phyloP scores from a whole-genome alignment of 345 rosid species.

The Laguncularia racemosa region DNA sequence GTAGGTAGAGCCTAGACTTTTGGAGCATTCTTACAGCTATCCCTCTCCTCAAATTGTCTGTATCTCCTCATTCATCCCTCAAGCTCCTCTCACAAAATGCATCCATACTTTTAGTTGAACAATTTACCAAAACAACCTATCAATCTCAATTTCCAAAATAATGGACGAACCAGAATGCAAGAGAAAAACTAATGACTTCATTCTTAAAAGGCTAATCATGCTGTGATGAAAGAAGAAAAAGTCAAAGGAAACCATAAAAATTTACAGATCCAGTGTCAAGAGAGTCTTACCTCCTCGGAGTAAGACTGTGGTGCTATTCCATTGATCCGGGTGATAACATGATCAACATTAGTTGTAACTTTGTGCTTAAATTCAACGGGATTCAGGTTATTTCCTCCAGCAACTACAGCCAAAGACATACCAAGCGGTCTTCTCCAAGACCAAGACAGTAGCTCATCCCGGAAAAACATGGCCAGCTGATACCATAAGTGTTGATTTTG shows the following conservation, averaged over 20 bases:
- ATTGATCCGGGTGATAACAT: constrained; percentile 59
- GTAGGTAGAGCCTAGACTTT: no score
- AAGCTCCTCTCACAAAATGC: no score
- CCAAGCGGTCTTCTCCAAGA: constrained; percentile 93
- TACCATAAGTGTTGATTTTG: constrained; percentile 88
- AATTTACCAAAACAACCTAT: no score
- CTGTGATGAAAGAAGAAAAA: background rate
- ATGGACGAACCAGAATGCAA: no score
- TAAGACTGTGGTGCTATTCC: constrained; percentile 73
- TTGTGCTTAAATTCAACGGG: constrained; percentile 67
- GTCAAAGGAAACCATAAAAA: background rate
- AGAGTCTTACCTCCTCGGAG: constrained; percentile 74
- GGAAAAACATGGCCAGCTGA: constrained; percentile 97
- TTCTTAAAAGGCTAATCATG: background rate
- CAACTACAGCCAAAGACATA: constrained; percentile 44
- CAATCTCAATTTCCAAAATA: no score
- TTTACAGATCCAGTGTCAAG: no score
- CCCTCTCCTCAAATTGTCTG: no score
- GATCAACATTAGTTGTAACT: constrained; percentile 70
- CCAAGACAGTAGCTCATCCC: constrained; percentile 90
- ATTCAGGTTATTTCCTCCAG: constrained; percentile 62
- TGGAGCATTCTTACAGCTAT: no score
- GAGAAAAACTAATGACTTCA: no score
- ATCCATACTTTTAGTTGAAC: no score
- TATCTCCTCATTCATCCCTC: no score